Conservation (phyloP, 441 rosid genomes). For the Brassica balearica region DNA sequence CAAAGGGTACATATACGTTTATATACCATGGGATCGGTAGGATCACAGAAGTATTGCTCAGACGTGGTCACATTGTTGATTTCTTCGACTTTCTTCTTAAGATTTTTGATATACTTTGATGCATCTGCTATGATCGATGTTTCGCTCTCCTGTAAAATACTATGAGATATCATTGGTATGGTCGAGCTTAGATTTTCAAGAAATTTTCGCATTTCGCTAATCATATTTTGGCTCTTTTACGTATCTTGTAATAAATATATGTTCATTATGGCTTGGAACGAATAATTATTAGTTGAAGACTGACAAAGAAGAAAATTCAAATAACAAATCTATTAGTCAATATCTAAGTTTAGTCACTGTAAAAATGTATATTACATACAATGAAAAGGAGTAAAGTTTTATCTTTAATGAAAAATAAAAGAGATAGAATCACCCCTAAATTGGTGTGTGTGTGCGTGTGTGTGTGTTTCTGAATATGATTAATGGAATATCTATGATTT, state of each 20-base stretch:
- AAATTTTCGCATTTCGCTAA: not conserved
- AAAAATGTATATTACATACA: not conserved
- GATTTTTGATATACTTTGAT: slow-evolving; percentile 74
- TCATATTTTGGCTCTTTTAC: not conserved
- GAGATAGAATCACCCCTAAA: not conserved
- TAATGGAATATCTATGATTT: not conserved
- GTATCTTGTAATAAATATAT: too few relatives aligned
- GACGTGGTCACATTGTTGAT: slow-evolving; percentile 61
- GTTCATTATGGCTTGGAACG: not conserved
- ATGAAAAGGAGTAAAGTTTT: slow-evolving; percentile 4
- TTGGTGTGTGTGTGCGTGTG: not conserved
- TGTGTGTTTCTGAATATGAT: not conserved
- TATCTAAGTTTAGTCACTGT: not conserved
- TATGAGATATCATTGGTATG: not conserved
- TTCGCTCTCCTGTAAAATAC: slow-evolving; percentile 55
- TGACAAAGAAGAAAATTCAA: not conserved
- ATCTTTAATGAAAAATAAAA: not conserved
- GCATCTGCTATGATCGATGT: slow-evolving; percentile 78
- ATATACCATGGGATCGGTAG: slow-evolving; percentile 56
- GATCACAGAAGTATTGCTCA: slow-evolving; percentile 47
- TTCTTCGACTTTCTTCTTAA: slow-evolving; percentile 72
- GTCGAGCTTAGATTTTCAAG: not conserved
- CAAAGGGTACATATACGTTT: not conserved
- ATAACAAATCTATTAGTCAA: not conserved
- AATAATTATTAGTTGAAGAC: not conserved